Base-by-base conservation (phyloP, 352 stramenopile species). In the Hyaloperonospora brassicae region DNA sequence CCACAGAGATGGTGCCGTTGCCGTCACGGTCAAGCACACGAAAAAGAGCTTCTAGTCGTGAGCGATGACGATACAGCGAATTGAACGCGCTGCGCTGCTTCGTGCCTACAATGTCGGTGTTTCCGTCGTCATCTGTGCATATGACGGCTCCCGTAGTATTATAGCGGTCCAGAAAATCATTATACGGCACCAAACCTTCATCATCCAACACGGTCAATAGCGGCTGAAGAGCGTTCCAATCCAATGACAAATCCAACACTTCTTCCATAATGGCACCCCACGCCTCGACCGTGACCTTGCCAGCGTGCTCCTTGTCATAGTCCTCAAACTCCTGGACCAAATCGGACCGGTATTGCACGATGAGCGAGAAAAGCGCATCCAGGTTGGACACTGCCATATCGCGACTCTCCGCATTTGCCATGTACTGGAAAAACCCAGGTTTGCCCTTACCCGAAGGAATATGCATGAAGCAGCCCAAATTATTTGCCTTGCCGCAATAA, bases 381-480 rank as follows among this genome's bases (percentile, higher is more conserved):
- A 93, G 55, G 59, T 93, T 93, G 42, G 80, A 84, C 14, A 89
- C 66, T 2, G 63, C 83, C 67, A 91, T 86, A 42, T 93, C 83
- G 12, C 79, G 79, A 52, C 79, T 84, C 59, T 88, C 80, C 12
- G 75, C 73, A 24, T 73, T 90, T 9, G 83, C 83, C 79, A 91
- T 93, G 60, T 90, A 93, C 69, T 93, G 83, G 61, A 93, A 89
- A 55, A 93, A 93, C 5, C 78, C 80, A 9, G 83, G 83, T 54
- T 90, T 93, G 39, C 75, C 76, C 30, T 75, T 68, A 31, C 72
- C 76, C 21, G 75, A 72, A 22, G 80, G 80, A 34, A 93, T 82
- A 21, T 79, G 83, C 72, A 93, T 89, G 51, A 90, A 93, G 50
- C 80, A 91, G 36, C 83, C 83, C 4, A 91, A 64, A 52, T 91